Conservation (phyloP, 225 moss, liverwort and hornwort species). For the Ulota crispa region DNA sequence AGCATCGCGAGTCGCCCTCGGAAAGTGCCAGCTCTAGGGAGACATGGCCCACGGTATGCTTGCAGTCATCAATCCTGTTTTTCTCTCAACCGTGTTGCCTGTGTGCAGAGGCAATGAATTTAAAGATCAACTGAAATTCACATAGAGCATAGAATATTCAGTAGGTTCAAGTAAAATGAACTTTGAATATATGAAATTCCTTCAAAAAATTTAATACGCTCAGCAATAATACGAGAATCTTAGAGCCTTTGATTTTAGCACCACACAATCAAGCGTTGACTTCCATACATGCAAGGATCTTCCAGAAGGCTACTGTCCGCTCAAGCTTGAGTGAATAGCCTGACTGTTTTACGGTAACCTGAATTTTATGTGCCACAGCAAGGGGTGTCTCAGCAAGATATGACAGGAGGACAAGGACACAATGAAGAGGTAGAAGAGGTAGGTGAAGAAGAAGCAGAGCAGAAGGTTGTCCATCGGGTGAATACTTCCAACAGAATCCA, state of each 20-base stretch:
- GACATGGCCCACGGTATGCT: conserved; percentile 65
- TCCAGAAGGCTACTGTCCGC: neutral
- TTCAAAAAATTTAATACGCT: neutral
- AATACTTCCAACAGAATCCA: conserved; percentile 61
- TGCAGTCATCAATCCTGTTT: neutral
- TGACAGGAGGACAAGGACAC: conserved; percentile 58
- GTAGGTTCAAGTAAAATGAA: neutral
- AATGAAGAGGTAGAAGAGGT: conserved; percentile 63
- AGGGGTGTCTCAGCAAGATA: conserved; percentile 71
- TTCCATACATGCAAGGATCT: neutral
- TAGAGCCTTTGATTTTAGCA: neutral
- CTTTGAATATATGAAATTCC: neutral
- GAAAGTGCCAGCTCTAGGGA: conserved; percentile 71
- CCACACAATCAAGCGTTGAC: neutral
- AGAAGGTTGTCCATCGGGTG: conserved; percentile 67
- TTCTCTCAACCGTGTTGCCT: neutral
- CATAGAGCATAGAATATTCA: neutral
- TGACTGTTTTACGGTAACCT: conserved; percentile 4
- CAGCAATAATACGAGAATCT: conserved; percentile 1
- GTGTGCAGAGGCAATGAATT: conserved; percentile 14
- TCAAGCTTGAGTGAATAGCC: conserved; percentile 2
- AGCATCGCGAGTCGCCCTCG: conserved; percentile 57
- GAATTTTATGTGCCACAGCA: conserved; percentile 41
- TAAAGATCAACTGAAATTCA: conserved; percentile 5
- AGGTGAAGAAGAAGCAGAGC: conserved; percentile 53